These are phyloP conservation scores for Exophiala mesophila DNA, from an alignment of 2,329 filamentous ascomycete species.

Conservation along the genomic window DNA sequence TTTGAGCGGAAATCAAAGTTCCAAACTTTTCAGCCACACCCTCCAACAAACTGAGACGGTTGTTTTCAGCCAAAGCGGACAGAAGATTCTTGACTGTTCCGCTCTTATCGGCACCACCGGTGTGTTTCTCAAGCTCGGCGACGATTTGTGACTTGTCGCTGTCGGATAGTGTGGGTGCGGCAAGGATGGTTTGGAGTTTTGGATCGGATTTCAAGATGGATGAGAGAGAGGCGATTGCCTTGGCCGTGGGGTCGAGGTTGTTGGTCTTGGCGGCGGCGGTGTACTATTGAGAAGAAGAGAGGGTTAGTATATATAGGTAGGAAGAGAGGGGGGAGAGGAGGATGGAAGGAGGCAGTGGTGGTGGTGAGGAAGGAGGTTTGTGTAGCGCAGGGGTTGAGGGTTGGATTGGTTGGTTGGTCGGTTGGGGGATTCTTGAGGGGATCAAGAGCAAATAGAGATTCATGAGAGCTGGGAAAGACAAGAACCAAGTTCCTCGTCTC, in stretches of 20 bases:
- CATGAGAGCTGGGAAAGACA: too few species aligned
- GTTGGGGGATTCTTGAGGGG: too few species aligned
- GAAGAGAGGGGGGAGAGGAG: too few species aligned
- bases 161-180: conserved; percentile 70
- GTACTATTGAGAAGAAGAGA: conserved; percentile 59
- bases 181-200: conserved; percentile 72
- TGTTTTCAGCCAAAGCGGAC: conserved; percentile 86
- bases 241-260: conserved; percentile 77
- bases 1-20: conserved; percentile 79
- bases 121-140: conserved; percentile 78
- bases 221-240: conserved; percentile 67
- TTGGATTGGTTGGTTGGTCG: too few species aligned
- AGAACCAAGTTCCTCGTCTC: too few species aligned
- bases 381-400: too few species aligned
- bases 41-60: conserved; percentile 78
- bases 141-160: conserved; percentile 83
- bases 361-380: too few species aligned
- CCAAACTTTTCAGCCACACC: conserved; percentile 83
- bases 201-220: conserved; percentile 72
- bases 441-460: too few species aligned
- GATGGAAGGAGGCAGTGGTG: too few species aligned
- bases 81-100: conserved; percentile 94
- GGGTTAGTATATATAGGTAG: too few species aligned
- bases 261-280: conserved; percentile 88
- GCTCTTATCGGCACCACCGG: conserved; percentile 62